A percentile compares a stretch with the other conserved stretches of the same genome.
These are phyloP conservation scores for Schwanniomyces sp. DNA, from an alignment of 805 yeast species.

Conservation along the genomic window DNA sequence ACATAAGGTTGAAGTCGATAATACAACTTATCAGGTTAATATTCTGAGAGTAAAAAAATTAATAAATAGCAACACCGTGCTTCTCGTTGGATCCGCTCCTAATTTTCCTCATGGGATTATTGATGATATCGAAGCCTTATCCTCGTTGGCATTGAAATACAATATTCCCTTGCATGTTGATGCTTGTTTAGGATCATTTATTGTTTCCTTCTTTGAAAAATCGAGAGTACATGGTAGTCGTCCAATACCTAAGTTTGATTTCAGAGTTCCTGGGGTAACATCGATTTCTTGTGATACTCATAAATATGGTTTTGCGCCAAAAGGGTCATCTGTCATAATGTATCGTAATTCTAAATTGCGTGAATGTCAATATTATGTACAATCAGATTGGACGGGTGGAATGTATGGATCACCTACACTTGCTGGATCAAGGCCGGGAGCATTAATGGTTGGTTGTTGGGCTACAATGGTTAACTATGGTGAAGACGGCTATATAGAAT, in stretches of 20 bases:
- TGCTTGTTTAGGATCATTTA: conserved; percentile 92
- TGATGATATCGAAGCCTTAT: conserved; percentile 78
- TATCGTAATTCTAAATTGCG: conserved; percentile 71
- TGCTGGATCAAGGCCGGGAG: conserved; percentile 97
- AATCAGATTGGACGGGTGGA: conserved; percentile 91
- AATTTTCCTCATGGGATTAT: conserved; percentile 96
- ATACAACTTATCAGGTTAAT: conserved; percentile 66
- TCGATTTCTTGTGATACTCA: conserved; percentile 99
- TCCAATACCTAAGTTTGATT: conserved; percentile 66
- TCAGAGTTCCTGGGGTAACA: conserved; percentile 85
- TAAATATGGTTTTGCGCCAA: conserved; percentile 97
- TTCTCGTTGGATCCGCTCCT: conserved; percentile 92
- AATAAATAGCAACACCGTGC: conserved; percentile 76
- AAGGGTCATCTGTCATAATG: conserved; percentile 92
- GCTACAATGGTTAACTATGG: conserved; percentile 86
- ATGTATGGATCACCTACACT: conserved; percentile 94
- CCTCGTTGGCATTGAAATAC: conserved; percentile 61
- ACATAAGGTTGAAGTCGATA: conserved; percentile 76
- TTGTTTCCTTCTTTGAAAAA: conserved; percentile 74
- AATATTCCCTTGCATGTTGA: conserved; percentile 92
- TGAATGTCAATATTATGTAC: conserved; percentile 78
- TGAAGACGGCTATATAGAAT: conserved; percentile 71
- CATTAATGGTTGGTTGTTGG: conserved; percentile 98
- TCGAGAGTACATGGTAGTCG: conserved; percentile 49
- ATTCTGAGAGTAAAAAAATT: conserved; percentile 57